phyloP scores from a whole-genome alignment of 2,329 filamentous ascomycete genomes.

The Cordyceps cicadae region DNA sequence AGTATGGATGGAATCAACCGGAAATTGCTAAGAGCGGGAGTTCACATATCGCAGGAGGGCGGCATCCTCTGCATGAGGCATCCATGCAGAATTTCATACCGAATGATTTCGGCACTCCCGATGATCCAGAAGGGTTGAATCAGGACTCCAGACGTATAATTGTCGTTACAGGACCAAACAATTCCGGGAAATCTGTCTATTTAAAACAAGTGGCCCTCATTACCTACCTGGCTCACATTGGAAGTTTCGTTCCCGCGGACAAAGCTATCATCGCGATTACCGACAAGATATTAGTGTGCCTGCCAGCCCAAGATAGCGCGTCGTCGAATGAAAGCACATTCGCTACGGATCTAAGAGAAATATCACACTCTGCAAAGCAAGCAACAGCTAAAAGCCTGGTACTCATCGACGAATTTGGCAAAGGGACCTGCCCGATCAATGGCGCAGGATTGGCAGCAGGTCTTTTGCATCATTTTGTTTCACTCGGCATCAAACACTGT shows the following conservation, averaged over 20 bases:
- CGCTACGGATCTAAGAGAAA: conserved; percentile 77
- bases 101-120: conserved; percentile 63
- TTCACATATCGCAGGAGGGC: conserved; percentile 66
- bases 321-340: conserved; percentile 54
- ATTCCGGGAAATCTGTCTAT: conserved; percentile 94
- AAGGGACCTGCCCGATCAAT: conserved; percentile 51
- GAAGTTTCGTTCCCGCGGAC: conserved; percentile 81
- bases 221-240: conserved; percentile 85
- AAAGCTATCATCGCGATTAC: conserved; percentile 73
- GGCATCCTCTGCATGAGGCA: conserved; percentile 81
- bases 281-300: conserved; percentile 83
- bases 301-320: conserved; percentile 63
- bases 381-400: conserved; percentile 71
- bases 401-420: conserved; percentile 86
- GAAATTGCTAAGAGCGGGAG: conserved; percentile 61
- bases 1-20: conserved; percentile 64
- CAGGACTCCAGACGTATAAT: conserved; percentile 47
- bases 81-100: conserved; percentile 72
- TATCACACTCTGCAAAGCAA: conserved; percentile 65
- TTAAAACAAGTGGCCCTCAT: conserved; percentile 89
- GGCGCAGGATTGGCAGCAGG: conserved; percentile 52
- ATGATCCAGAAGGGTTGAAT: conserved; percentile 22
- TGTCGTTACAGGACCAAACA: conserved; percentile 86
- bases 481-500: conserved; percentile 29
- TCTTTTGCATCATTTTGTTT: conserved; percentile 48